Evolutionary conservation across 2,329 filamentous ascomycete species (phyloP), one percentile per base, ranked within the genome.

Genomic region (Claviceps sp.): DNA sequence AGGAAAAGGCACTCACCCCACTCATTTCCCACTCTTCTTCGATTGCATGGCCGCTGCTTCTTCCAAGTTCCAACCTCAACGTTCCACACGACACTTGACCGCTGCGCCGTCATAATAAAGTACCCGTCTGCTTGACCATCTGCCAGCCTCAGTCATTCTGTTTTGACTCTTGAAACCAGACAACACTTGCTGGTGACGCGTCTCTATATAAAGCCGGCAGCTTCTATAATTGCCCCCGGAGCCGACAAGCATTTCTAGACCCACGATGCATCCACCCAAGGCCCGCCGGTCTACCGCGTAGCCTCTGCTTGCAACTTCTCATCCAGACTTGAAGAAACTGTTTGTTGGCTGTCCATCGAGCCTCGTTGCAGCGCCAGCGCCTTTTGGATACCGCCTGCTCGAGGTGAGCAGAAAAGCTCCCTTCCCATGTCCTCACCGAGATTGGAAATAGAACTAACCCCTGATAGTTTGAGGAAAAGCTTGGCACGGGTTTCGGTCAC

Each of bases 401-500:
- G 14, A 37, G 42, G 49, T 45, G 38, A 45, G 8, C 4, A 30
- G n/a, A 13, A 8, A 18, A 13, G 30, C 34, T 16, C 55, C 11
- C 1, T 11, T 30, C 51, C 53, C 55, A 55, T 50, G 53, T 50
- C 50, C 18, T 51, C 20, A 46, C 40, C n/a, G 6, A 18, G 42
- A 34, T 34, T 34, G 9, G 30, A 34, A 34, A 34, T 14, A 45
- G 42, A 37, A 30, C 48, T 53, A 41, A 50, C 18, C 37, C 24
- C 50, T 4, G 44, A 41, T 22, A 40, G 52, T 40, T 14, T 16
- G 30, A 14, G 40, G 34, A 34, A 42, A 46, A n/a, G 11, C 30
- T 53, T 14, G 48, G 47, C 52, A 50, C 47, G 37, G 48, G 14
- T 11, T 34, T 11, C 30, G 30, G 55, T 57, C 57, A 59, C 57